Evolutionary conservation across 805 yeast genomes (phyloP).

Genomic region (Nakazawaea wyomingensis): DNA sequence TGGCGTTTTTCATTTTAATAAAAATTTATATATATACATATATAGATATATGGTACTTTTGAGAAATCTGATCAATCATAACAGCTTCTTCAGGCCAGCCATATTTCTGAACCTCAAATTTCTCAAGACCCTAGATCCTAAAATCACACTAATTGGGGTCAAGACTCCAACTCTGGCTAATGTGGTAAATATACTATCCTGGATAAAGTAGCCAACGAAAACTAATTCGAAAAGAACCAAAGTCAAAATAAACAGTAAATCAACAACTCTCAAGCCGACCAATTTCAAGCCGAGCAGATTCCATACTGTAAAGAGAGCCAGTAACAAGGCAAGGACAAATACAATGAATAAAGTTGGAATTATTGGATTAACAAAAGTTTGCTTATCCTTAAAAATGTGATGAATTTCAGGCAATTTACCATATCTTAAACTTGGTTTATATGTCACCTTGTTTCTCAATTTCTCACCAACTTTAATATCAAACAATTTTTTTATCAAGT

Average conservation of each 20-base stretch:
- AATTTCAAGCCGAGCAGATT: slow-evolving; percentile 27
- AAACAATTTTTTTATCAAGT: slow-evolving; percentile 17
- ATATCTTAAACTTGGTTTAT: slow-evolving; percentile 28
- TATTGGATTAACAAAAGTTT: slow-evolving; percentile 43
- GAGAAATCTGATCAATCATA: no score
- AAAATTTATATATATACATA: no score
- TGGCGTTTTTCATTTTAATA: no score
- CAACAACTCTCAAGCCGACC: slow-evolving; percentile 28
- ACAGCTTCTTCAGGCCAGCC: slow-evolving; percentile 21
- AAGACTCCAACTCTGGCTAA: slow-evolving; percentile 42
- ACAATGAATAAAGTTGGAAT: slow-evolving; percentile 49
- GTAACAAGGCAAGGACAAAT: slow-evolving; percentile 35
- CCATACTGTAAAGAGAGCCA: slow-evolving; percentile 43
- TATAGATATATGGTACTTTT: no score
- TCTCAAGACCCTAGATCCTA: slow-evolving; percentile 66
- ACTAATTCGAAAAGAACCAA: slow-evolving; percentile 46
- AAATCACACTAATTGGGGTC: slow-evolving; percentile 47
- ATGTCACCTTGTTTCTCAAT: neutral
- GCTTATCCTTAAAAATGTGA: slow-evolving; percentile 55
- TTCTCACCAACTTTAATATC: slow-evolving; percentile 12
- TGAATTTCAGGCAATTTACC: slow-evolving; percentile 56
- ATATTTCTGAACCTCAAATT: slow-evolving; percentile 21
- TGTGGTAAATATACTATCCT: slow-evolving; percentile 56
- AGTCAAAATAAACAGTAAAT: slow-evolving; percentile 40
- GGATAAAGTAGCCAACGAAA: slow-evolving; percentile 54